A percentile compares a stretch with the other conserved stretches of the same genome.
Evolutionary conservation across 1,284 basidiomycete genomes (phyloP).

Genomic region (Binderoboletus segoi): DNA sequence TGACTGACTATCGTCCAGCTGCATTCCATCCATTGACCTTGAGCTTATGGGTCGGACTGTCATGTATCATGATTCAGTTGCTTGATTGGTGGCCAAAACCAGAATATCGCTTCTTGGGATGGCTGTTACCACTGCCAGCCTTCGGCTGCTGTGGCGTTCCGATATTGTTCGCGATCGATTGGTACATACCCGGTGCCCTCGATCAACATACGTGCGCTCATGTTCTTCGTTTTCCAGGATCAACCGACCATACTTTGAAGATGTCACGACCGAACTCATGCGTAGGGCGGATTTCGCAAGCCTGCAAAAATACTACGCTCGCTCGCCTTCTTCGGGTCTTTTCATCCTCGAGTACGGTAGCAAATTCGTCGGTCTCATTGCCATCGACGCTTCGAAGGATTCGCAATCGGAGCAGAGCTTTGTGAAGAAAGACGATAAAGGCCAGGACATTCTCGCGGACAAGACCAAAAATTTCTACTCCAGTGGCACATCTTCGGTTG

Average conservation of each 20-base stretch:
- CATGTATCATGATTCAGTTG: conserved; percentile 57
- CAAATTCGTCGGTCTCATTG: conserved; percentile 68
- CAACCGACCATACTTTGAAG: conserved; percentile 71
- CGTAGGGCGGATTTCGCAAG: conserved; percentile 59
- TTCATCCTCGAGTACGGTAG: conserved; percentile 68
- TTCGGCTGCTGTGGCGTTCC: conserved; percentile 67
- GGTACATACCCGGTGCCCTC: conserved; percentile 45
- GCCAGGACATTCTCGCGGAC: conserved; percentile 13
- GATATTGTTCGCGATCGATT: conserved; percentile 69
- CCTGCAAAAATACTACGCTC: conserved; percentile 59
- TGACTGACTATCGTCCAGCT: conserved; percentile 42
- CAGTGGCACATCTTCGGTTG: conserved; percentile 47
- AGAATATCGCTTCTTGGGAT: conserved; percentile 47
- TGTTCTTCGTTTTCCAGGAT: conserved; percentile 46
- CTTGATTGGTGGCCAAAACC: conserved; percentile 68
- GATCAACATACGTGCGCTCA: conserved; percentile 6
- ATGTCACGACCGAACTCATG: conserved; percentile 53
- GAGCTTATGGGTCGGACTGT: conserved; percentile 59
- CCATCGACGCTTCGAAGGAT: conserved; percentile 60
- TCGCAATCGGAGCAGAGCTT: conserved; percentile 32
- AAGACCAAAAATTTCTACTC: conserved; percentile 19
- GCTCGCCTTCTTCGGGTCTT: conserved; percentile 61
- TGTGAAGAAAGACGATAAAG: conserved; percentile 27
- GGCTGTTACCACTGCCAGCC: conserved; percentile 62
- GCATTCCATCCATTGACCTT: conserved; percentile 62